Evolutionary conservation across 495 filamentous ascomycete species (phyloP).

Genomic region (Geopyxis carbonaria): DNA sequence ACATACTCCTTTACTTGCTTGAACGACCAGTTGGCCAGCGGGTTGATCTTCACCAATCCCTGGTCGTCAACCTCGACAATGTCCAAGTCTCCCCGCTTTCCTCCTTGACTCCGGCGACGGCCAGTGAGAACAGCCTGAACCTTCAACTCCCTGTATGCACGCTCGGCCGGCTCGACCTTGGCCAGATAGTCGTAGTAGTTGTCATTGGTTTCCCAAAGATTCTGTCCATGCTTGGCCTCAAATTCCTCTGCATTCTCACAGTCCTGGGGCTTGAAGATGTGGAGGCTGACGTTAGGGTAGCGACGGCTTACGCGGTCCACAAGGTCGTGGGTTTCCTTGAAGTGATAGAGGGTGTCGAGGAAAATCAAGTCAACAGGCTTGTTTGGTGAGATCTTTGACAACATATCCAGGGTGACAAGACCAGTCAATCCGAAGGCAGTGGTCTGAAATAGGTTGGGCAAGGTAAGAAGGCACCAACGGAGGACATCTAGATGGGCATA

Average conservation of each 20-base stretch:
- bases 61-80: constrained; percentile 87
- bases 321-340: constrained; percentile 69
- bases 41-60: constrained; percentile 93
- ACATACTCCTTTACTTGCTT: constrained; percentile 75
- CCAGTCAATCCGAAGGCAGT: constrained; percentile 95
- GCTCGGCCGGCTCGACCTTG: constrained; percentile 92
- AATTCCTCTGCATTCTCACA: constrained; percentile 56
- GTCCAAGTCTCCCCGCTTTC: constrained; percentile 71
- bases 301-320: constrained; percentile 57
- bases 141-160: constrained; percentile 72
- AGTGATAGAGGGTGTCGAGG: constrained; percentile 93
- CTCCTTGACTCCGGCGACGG: constrained; percentile 79
- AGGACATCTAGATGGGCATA: constrained; percentile 50
- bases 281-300: constrained; percentile 64
- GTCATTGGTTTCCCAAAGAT: constrained; percentile 69
- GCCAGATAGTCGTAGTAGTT: constrained; percentile 91
- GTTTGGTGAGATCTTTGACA: constrained; percentile 63
- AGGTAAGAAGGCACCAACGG: constrained; percentile 75
- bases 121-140: constrained; percentile 93
- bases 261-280: constrained; percentile 73
- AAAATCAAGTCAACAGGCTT: constrained; percentile 76
- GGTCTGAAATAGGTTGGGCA: constrained; percentile 85
- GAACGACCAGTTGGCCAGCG: constrained; percentile 93
- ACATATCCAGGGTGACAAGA: constrained; percentile 85
- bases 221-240: constrained; percentile 59